These are phyloP conservation scores for Coemansia sp. DNA, from an alignment of 192 early-diverging fungal genomes.

Conservation along the genomic window DNA sequence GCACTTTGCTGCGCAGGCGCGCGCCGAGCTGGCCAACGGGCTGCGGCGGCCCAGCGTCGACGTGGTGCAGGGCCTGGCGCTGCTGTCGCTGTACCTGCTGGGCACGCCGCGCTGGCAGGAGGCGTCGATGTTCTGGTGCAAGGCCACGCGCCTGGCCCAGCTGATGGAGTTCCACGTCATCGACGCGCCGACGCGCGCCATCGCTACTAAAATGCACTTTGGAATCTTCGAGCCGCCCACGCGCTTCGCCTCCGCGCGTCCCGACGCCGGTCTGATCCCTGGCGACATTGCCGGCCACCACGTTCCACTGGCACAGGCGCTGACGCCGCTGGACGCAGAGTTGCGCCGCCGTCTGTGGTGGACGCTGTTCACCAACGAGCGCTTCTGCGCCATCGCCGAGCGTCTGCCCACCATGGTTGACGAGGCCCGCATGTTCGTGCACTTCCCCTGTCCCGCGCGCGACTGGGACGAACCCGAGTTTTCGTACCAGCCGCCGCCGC, in stretches of 20 bases:
- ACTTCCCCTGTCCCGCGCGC: constrained; percentile 37
- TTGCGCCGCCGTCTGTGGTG: constrained; percentile 52
- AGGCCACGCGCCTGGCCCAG: constrained; percentile 49
- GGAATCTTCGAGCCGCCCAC: constrained; percentile 47
- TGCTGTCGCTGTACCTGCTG: constrained; percentile 43
- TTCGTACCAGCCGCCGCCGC: constrained; percentile 31
- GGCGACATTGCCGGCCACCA: constrained; percentile 43
- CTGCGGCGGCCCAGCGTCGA: constrained; percentile 36
- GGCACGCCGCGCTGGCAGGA: constrained; percentile 50
- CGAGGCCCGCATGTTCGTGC: constrained; percentile 51
- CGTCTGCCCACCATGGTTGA: constrained; percentile 51
- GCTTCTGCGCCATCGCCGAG: constrained; percentile 51
- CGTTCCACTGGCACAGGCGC: constrained; percentile 31
- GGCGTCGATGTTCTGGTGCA: constrained; percentile 57
- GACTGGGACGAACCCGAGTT: constrained; percentile 54
- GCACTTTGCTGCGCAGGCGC: constrained; percentile 41
- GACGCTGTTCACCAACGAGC: constrained; percentile 51
- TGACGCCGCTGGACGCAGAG: constrained; percentile 50
- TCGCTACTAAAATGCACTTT: constrained; percentile 50
- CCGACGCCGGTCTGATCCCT: constrained; percentile 36
- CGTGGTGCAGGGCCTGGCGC: constrained; percentile 42
- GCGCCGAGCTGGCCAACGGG: constrained; percentile 19
- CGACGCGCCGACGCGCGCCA: constrained; percentile 43
- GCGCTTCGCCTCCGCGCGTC: constrained; percentile 7
- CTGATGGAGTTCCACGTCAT: constrained; percentile 47